Percentiles rank a stretch among this genome's conserved stretches.
These are phyloP conservation scores for Datura wrightii DNA, from an alignment of 257 asterid species.

Conservation along the genomic window DNA sequence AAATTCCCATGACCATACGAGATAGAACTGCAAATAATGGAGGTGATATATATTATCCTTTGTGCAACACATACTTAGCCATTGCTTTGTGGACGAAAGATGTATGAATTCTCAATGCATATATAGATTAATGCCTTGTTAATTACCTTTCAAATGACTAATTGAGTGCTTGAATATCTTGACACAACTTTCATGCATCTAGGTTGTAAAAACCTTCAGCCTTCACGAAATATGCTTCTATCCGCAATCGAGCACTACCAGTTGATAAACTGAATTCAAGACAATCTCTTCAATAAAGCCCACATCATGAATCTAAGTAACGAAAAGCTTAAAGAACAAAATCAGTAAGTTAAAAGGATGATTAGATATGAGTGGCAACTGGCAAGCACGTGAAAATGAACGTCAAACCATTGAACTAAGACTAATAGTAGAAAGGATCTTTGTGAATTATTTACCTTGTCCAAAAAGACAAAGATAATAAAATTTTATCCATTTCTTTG, in stretches of 20 bases:
- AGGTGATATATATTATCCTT: neutral
- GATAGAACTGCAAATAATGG: conserved; percentile 7
- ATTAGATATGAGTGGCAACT: neutral
- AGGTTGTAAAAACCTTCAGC: too few species aligned
- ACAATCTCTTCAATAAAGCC: neutral
- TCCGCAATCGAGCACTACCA: neutral
- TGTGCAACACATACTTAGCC: neutral
- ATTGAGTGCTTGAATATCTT: too few species aligned
- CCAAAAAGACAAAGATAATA: too few species aligned
- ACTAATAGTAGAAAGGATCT: too few species aligned
- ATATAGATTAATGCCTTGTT: too few species aligned
- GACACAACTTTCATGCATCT: too few species aligned
- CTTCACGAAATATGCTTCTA: neutral
- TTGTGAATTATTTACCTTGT: too few species aligned
- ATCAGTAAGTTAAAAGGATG: neutral
- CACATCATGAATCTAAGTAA: too few species aligned
- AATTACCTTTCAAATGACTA: too few species aligned
- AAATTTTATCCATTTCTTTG: neutral
- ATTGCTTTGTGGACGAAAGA: neutral
- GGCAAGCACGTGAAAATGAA: neutral
- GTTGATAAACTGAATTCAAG: neutral
- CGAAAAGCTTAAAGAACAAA: neutral
- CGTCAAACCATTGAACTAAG: too few species aligned
- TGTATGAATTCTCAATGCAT: too few species aligned
- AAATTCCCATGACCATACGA: conserved; percentile 4